phyloP scores from a whole-genome alignment of 2,329 filamentous ascomycete genomes.

The Periconia digitata region DNA sequence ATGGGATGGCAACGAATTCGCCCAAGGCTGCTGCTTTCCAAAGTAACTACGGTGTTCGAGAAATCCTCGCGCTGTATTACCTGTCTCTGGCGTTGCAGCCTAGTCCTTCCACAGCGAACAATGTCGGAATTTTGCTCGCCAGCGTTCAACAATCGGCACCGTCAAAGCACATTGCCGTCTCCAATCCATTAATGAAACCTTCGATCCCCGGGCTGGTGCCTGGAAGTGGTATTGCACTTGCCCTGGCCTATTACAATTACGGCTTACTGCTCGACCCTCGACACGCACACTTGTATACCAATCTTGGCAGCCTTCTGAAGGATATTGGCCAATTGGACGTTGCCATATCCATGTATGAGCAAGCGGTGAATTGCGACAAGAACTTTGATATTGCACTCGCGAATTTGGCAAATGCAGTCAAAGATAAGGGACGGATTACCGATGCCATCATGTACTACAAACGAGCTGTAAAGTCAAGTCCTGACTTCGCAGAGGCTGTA shows the following conservation, averaged over 20 bases:
- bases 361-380: constrained; percentile 88
- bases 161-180: constrained; percentile 46
- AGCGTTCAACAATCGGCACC: constrained; percentile 75
- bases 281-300: constrained; percentile 96
- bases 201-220: constrained; percentile 76
- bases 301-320: constrained; percentile 90
- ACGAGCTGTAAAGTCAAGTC: constrained; percentile 86
- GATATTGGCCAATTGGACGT: constrained; percentile 91
- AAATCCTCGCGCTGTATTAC: constrained; percentile 94
- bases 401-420: constrained; percentile 95
- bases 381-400: constrained; percentile 96
- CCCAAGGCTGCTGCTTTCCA: constrained; percentile 56
- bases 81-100: constrained; percentile 91
- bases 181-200: constrained; percentile 37
- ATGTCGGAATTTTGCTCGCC: constrained; percentile 94
- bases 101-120: constrained; percentile 96
- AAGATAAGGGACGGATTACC: constrained; percentile 88
- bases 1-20: constrained; percentile 80
- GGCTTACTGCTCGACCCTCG: constrained; percentile 81
- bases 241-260: constrained; percentile 93
- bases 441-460: constrained; percentile 93
- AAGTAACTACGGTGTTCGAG: constrained; percentile 75
- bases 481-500: constrained; percentile 94
- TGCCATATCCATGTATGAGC: constrained; percentile 96
- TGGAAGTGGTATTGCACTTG: constrained; percentile 84